Base-by-base conservation (phyloP, 345 rosid genomes). In the Brassica nigra region DNA sequence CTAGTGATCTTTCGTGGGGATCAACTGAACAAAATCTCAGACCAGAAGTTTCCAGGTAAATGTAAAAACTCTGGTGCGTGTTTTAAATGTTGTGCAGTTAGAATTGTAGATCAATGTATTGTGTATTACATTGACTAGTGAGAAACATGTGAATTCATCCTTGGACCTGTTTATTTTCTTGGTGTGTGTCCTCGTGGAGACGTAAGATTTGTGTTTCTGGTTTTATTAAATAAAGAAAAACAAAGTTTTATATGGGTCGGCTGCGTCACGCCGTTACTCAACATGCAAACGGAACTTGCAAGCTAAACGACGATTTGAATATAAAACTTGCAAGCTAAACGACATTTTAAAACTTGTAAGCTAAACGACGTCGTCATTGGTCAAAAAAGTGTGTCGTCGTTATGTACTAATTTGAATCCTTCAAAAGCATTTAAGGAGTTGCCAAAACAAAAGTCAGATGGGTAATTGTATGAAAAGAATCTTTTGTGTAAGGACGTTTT, bases 1-100 rank as follows among this genome's bases (percentile, higher is more conserved):
- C 67, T 91, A 93, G 83, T 57, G 27, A 70, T 57, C 55, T 10
- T 55, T 9, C 23, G 11, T 49, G 68, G 74, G 2, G 73, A 66
- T 72, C 54, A 20, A 5, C 15, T 4, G 29, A 54, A 64, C 81
- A 27, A 71, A 6, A 2, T 55, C 11, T 7, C 62, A 67, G 14
- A 58, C 54, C 73, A 59, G 70, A 74, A 37, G 71, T 39, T 2
- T 75, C 30, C 30, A 80, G 76, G 34, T 74, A 67, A 42, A 68
- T 79, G 62, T 59, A 8, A 49, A 79, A 66, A 31, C 55, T 30
- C 73, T 42, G 63, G 73, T 66, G 64, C 69, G 39, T 73, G 42
- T 42, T 59, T 33, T 71, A 64, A 71, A 66, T 63, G 66, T 65
- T 78, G 70, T 62, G 74, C 62, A 54, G 58, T 59, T 67, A 67